Conservation (phyloP, 2,329 filamentous ascomycete species). For the Claviceps arundinis region DNA sequence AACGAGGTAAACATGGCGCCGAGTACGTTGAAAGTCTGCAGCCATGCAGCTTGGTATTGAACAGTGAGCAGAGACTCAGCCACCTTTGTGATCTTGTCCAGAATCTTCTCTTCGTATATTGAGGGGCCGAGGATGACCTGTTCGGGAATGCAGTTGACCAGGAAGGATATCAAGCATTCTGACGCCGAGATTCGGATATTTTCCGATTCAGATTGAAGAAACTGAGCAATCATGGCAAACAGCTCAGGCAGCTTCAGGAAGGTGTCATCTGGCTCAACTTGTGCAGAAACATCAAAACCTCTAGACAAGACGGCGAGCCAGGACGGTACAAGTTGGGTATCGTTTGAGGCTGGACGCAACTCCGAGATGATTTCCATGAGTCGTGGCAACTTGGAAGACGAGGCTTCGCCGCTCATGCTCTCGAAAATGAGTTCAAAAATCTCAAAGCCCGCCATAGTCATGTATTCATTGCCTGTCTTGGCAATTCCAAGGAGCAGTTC, state of each 20-base stretch:
- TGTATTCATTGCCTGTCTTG: conserved; percentile 80
- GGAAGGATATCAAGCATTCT: conserved; percentile 86
- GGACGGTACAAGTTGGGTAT: conserved; percentile 84
- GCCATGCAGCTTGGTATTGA: conserved; percentile 88
- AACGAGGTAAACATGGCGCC: conserved; percentile 77
- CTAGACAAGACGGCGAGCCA: conserved; percentile 94
- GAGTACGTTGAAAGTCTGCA: conserved; percentile 84
- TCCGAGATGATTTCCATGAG: conserved; percentile 87
- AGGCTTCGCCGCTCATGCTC: conserved; percentile 75
- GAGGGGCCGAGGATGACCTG: conserved; percentile 78
- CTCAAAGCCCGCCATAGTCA: conserved; percentile 92
- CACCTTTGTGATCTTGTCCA: conserved; percentile 66
- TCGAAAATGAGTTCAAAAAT: conserved; percentile 96
- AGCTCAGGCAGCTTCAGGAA: conserved; percentile 81
- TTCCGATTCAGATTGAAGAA: conserved; percentile 74
- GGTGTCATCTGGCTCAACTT: conserved; percentile 78
- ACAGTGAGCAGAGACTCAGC: conserved; percentile 68
- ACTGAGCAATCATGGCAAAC: conserved; percentile 66
- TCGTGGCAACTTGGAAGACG: conserved; percentile 77
- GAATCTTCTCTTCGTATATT: conserved; percentile 78
- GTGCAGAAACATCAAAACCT: conserved; percentile 85
- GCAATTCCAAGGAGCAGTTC: conserved; percentile 83
- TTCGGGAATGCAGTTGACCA: conserved; percentile 77
- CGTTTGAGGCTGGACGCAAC: conserved; percentile 79
- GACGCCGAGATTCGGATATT: conserved; percentile 92